Percentiles rank a stretch among this genome's conserved stretches.
Evolutionary conservation across 2,329 filamentous ascomycete species (phyloP).

Genomic region (Malbranchea cinnamomea): DNA sequence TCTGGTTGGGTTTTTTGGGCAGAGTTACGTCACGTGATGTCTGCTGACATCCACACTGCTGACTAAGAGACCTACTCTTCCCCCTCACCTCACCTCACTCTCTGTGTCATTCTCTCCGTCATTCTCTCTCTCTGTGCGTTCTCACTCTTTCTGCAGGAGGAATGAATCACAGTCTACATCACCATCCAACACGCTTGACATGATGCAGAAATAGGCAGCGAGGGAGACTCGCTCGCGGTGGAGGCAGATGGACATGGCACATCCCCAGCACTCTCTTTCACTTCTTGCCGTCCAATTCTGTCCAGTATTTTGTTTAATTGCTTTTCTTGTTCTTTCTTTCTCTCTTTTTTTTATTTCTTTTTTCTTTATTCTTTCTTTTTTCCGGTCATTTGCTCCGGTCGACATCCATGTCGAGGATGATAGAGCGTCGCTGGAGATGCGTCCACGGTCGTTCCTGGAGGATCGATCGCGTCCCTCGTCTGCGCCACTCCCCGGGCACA

Average conservation of each 20-base stretch:
- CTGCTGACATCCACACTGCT: not conserved
- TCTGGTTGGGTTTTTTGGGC: too few species aligned
- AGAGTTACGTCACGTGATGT: not conserved
- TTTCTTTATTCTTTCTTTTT: not conserved
- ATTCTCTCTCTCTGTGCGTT: slow-evolving; percentile 5
- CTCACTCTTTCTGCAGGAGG: slow-evolving; percentile 5
- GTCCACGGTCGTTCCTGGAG: too few species aligned
- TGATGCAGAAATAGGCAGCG: too few species aligned
- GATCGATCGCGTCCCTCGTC: too few species aligned
- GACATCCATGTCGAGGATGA: slow-evolving; percentile 4
- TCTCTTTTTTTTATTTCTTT: not conserved
- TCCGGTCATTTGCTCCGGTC: not conserved
- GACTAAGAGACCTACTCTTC: not conserved
- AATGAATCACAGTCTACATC: slow-evolving; percentile 4
- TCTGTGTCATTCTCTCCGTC: not conserved
- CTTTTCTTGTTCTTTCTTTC: slow-evolving; percentile 1
- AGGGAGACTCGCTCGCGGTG: too few species aligned
- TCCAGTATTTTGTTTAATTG: not conserved
- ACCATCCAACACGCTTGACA: too few species aligned
- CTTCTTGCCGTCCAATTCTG: too few species aligned
- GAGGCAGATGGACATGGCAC: too few species aligned
- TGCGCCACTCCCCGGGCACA: slow-evolving; percentile 1
- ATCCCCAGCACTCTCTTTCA: too few species aligned
- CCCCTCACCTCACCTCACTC: not conserved
- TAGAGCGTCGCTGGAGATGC: slow-evolving; percentile 6